A percentile compares a stretch with the other conserved stretches of the same genome.
phyloP scores from a whole-genome alignment of 2,329 filamentous ascomycete species.

The Aspergillus sp. region DNA sequence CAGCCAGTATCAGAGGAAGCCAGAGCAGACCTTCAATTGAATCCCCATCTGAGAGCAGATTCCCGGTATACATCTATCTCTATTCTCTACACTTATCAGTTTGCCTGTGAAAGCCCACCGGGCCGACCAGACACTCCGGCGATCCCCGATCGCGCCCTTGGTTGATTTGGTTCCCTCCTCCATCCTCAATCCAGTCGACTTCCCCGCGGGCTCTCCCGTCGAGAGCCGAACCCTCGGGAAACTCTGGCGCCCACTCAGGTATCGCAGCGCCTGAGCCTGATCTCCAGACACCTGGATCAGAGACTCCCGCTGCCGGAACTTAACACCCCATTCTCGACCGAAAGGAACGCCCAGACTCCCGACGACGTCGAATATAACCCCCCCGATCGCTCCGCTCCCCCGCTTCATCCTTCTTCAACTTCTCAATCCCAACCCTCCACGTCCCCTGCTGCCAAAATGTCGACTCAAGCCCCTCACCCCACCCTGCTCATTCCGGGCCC shows the following conservation, averaged over 20 bases:
- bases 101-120: constrained; percentile 3
- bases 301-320: constrained; percentile 56
- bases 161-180: background rate
- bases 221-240: constrained; percentile 37
- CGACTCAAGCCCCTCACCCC: constrained; percentile 59
- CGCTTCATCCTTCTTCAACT: constrained; percentile 7
- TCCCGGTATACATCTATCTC: background rate
- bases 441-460: constrained; percentile 50
- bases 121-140: constrained; percentile 12
- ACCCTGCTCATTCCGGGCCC: constrained; percentile 94
- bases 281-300: constrained; percentile 61
- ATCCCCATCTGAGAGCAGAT: background rate
- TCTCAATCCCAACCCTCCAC: constrained; percentile 12
- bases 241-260: constrained; percentile 51
- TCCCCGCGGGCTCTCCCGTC: constrained; percentile 33
- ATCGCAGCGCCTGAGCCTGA: constrained; percentile 56
- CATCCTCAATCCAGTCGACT: constrained; percentile 15
- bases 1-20: background rate
- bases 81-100: background rate
- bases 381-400: constrained; percentile 31
- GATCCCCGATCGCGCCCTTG: constrained; percentile 15
- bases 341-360: constrained; percentile 51
- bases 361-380: constrained; percentile 57
- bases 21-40: background rate
- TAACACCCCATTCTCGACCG: constrained; percentile 64